These are phyloP conservation scores for Thalassiosira mediterranea DNA, from an alignment of 352 stramenopile genomes.

Conservation along the genomic window DNA sequence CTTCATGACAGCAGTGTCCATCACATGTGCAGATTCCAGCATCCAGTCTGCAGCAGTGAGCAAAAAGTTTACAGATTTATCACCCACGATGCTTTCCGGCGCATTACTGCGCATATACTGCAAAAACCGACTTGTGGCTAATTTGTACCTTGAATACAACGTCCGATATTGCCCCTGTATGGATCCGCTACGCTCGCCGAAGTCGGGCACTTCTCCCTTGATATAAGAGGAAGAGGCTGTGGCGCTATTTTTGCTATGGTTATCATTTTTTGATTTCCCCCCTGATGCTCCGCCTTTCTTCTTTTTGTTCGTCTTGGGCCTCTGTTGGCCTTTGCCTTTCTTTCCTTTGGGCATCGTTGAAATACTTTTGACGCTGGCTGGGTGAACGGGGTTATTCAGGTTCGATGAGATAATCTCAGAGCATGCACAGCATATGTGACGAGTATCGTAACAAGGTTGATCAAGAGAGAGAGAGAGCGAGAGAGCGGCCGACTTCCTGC, in stretches of 20 bases:
- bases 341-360: background rate
- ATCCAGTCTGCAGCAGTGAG: constrained; percentile 50
- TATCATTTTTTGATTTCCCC: background rate
- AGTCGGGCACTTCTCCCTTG: constrained; percentile 24
- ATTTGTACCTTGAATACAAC: constrained; percentile 59
- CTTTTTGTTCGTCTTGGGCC: constrained; percentile 12
- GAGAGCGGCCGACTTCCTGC: too few relatives aligned
- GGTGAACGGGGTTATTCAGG: too few relatives aligned
- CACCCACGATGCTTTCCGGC: constrained; percentile 9
- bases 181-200: constrained; percentile 5
- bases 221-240: background rate
- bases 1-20: constrained; percentile 35
- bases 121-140: constrained; percentile 52
- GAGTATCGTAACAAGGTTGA: too few relatives aligned
- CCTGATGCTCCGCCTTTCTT: background rate
- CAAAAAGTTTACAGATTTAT: constrained; percentile 25
- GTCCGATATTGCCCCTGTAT: constrained; percentile 30
- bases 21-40: constrained; percentile 3
- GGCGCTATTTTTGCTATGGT: constrained; percentile 8
- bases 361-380: background rate
- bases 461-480: too few relatives aligned
- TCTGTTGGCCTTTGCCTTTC: constrained; percentile 5
- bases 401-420: too few relatives aligned
- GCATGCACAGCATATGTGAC: too few relatives aligned
- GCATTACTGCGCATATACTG: constrained; percentile 27